Evolutionary conservation across 331 rosid species (phyloP).

Genomic region (Prunus yedoensis): DNA sequence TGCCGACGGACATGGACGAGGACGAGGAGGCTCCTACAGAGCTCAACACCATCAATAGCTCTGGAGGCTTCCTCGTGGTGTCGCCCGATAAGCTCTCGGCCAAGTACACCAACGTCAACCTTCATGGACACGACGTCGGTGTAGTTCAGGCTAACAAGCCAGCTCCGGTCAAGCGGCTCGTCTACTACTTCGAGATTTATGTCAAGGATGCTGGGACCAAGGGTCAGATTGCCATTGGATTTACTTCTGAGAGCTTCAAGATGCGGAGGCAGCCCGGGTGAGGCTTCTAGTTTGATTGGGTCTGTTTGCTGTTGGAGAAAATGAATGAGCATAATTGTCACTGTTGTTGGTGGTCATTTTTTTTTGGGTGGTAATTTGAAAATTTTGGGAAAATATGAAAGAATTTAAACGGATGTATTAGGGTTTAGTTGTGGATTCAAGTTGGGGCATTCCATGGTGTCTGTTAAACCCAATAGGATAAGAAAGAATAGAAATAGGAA

Average conservation of each 20-base stretch:
- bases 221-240: constrained; percentile 87
- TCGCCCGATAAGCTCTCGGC: constrained; percentile 82
- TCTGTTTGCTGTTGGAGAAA: constrained; percentile 6
- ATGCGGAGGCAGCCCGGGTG: constrained; percentile 98
- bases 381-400: background rate
- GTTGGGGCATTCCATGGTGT: background rate
- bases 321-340: background rate
- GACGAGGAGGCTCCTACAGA: constrained; percentile 78
- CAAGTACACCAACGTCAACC: constrained; percentile 66
- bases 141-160: constrained; percentile 79
- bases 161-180: constrained; percentile 77
- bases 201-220: constrained; percentile 89
- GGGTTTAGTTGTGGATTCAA: background rate
- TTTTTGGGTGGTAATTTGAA: background rate
- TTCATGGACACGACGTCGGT: constrained; percentile 95
- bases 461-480: background rate
- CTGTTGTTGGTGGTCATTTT: background rate
- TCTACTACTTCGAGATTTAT: constrained; percentile 83
- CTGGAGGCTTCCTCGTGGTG: constrained; percentile 84
- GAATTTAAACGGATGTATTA: background rate
- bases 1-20: constrained; percentile 44
- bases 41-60: constrained; percentile 87
- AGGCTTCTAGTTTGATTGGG: constrained; percentile 10
- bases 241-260: constrained; percentile 75
- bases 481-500: background rate